Conservation (phyloP, 306 rosid species). For the Pyrus pyrifolia region DNA sequence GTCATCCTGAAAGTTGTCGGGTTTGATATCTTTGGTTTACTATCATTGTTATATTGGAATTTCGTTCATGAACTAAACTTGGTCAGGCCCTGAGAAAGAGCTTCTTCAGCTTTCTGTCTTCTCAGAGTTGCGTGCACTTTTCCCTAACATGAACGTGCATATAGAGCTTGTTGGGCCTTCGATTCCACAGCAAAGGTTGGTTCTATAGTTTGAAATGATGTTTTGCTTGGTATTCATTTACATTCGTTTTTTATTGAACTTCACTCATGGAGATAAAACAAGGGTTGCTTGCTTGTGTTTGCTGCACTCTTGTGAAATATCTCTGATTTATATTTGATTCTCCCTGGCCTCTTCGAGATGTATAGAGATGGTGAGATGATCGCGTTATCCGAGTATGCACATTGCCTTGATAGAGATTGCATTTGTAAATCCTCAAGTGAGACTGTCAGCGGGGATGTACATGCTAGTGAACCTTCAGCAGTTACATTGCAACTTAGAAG, state of each 20-base stretch:
- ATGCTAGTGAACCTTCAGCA: slow-evolving; percentile 23
- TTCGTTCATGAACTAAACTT: not conserved
- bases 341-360: slow-evolving; percentile 25
- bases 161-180: slow-evolving; percentile 81
- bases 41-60: slow-evolving; percentile 5
- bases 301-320: not conserved
- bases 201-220: slow-evolving; percentile 12
- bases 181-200: slow-evolving; percentile 66
- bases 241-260: not conserved
- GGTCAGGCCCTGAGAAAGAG: slow-evolving; percentile 87
- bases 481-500: slow-evolving; percentile 59
- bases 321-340: not conserved
- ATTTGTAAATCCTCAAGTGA: slow-evolving; percentile 51
- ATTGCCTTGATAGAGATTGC: slow-evolving; percentile 50
- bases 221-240: not conserved
- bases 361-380: slow-evolving; percentile 73
- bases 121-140: slow-evolving; percentile 68
- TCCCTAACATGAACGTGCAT: slow-evolving; percentile 55
- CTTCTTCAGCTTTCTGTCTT: slow-evolving; percentile 71
- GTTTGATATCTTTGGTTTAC: not conserved
- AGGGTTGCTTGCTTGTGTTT: not conserved
- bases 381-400: slow-evolving; percentile 39
- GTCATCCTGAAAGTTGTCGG: not conserved
- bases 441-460: slow-evolving; percentile 9
- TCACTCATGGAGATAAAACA: not conserved